Evolutionary conservation across 2,329 filamentous ascomycete species (phyloP).

Genomic region (Calonectria honghensis): DNA sequence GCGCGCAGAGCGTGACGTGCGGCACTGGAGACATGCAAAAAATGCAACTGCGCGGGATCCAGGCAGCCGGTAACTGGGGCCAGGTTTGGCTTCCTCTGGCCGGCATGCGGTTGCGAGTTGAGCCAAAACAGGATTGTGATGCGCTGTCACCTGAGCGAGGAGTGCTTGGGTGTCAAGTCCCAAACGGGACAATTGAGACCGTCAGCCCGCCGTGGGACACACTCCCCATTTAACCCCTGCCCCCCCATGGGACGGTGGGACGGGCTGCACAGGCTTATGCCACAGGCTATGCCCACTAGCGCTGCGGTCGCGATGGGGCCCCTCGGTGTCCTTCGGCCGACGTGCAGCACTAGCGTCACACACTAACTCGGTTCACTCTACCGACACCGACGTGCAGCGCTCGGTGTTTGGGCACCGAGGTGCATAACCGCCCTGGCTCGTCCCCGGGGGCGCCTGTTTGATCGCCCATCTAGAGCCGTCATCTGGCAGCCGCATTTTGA

Average conservation of each 20-base stretch:
- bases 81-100: neutral
- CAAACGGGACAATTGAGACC: conserved; percentile 10
- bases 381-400: conserved; percentile 35
- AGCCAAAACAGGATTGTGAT: conserved; percentile 23
- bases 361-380: conserved; percentile 21
- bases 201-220: conserved; percentile 5
- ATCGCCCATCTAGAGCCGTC: conserved; percentile 2
- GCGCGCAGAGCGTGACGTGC: neutral
- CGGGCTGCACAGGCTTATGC: neutral
- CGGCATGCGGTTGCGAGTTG: conserved; percentile 23
- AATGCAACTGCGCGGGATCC: neutral
- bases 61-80: conserved; percentile 20
- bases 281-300: neutral
- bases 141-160: conserved; percentile 29
- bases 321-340: conserved; percentile 37
- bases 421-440: conserved; percentile 32
- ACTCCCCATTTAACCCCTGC: conserved; percentile 11
- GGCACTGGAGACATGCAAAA: neutral
- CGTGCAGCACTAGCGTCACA: conserved; percentile 15
- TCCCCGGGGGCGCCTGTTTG: conserved; percentile 26
- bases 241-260: neutral
- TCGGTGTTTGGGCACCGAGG: conserved; percentile 40
- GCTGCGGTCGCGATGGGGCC: neutral
- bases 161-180: conserved; percentile 1
- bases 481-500: conserved; percentile 17